These are phyloP conservation scores for Candida tibetensis DNA, from an alignment of 805 yeast genomes.

Conservation along the genomic window DNA sequence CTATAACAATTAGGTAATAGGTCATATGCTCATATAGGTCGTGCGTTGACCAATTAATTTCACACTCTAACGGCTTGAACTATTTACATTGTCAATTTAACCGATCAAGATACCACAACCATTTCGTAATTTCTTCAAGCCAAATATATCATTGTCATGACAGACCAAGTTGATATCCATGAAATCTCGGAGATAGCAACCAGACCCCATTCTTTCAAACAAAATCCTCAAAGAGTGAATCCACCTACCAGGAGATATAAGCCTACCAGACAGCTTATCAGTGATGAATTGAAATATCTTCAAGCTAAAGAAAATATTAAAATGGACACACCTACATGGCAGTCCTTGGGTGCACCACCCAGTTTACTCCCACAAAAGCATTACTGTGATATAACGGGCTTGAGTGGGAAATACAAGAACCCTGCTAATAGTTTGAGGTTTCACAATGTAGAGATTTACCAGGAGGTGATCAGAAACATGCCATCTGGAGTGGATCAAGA, in stretches of 20 bases:
- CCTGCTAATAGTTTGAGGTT: conserved; percentile 75
- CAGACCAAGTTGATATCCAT: conserved; percentile 16
- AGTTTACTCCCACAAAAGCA: conserved; percentile 74
- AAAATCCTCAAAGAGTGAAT: conserved; percentile 44
- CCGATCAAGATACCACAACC: too few species aligned
- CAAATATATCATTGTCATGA: too few species aligned
- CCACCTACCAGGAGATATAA: conserved; percentile 63
- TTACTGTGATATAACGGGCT: conserved; percentile 92
- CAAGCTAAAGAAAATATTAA: conserved; percentile 39
- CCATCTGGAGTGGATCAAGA: conserved; percentile 93
- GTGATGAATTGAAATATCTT: conserved; percentile 74
- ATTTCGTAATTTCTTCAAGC: too few species aligned
- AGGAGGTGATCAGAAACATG: conserved; percentile 68
- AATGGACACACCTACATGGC: conserved; percentile 61
- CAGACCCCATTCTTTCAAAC: conserved; percentile 55
- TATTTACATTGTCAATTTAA: too few species aligned
- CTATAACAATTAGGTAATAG: too few species aligned
- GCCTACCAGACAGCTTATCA: conserved; percentile 65
- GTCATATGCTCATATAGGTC: too few species aligned
- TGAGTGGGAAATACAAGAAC: conserved; percentile 70
- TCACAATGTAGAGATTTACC: conserved; percentile 78
- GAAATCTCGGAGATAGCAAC: conserved; percentile 39
- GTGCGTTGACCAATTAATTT: too few species aligned
- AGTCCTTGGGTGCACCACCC: conserved; percentile 81
- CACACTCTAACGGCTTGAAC: too few species aligned